Percentiles rank a stretch among this genome's conserved stretches.
phyloP scores from a whole-genome alignment of 2,329 filamentous ascomycete genomes.

The Aphanoascus verrucosus region DNA sequence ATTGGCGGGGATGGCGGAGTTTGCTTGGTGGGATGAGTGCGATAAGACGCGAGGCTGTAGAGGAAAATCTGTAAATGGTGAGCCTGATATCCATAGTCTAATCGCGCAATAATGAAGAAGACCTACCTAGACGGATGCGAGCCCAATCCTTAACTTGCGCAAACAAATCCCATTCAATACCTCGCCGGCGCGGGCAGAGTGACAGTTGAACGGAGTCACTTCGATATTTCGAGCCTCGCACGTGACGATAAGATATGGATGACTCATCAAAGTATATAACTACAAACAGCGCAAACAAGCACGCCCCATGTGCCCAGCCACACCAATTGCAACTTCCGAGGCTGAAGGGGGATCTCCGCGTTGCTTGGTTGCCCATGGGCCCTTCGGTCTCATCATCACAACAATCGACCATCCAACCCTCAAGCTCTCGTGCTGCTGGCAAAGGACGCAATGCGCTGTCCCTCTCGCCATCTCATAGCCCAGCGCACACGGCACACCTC shows the following conservation, averaged over 20 bases:
- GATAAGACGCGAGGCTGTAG: neutral
- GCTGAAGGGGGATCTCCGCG: slow-evolving; percentile 15
- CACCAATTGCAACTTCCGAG: slow-evolving; percentile 33
- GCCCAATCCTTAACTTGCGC: too few species aligned
- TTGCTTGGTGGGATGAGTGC: slow-evolving; percentile 1
- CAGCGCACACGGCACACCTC: neutral
- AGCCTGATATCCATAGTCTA: neutral
- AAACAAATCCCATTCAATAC: neutral
- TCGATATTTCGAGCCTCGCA: neutral
- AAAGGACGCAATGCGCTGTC: slow-evolving; percentile 26
- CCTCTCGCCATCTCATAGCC: neutral
- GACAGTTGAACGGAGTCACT: neutral
- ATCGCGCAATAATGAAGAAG: neutral
- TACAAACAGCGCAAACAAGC: slow-evolving; percentile 27
- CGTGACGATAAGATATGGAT: slow-evolving; percentile 5
- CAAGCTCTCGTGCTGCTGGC: neutral
- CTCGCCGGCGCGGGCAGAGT: neutral
- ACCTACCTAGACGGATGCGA: neutral
- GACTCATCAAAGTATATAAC: neutral
- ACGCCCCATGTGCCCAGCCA: slow-evolving; percentile 26
- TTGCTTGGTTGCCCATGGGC: neutral
- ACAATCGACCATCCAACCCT: slow-evolving; percentile 13
- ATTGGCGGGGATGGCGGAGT: neutral
- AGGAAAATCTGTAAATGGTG: neutral
- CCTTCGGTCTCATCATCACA: slow-evolving; percentile 17